Conservation (phyloP, 1,284 basidiomycete genomes). For the Takashimella koratensis region DNA sequence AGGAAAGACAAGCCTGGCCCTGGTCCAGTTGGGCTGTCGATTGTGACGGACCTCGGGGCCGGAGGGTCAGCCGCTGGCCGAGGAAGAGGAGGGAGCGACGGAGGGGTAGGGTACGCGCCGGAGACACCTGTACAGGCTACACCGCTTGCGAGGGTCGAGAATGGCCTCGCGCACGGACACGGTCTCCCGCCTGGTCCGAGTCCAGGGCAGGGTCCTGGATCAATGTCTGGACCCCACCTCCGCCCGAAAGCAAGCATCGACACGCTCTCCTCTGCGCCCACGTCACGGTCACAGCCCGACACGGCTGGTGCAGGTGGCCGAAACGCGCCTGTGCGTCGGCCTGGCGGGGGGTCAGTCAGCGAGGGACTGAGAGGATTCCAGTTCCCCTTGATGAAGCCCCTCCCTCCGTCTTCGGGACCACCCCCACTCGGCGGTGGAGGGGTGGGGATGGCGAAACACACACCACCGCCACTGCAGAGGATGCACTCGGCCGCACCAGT, state of each 20-base stretch:
- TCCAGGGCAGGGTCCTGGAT: no score
- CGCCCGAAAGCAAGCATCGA: constrained; percentile 25
- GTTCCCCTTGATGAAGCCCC: constrained; percentile 35
- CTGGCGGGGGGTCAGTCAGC: constrained; percentile 30
- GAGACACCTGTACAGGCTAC: neutral
- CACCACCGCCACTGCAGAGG: constrained; percentile 18
- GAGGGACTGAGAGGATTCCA: constrained; percentile 43
- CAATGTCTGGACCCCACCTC: constrained; percentile 5
- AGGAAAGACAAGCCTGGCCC: neutral
- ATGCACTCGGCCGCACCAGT: constrained; percentile 28
- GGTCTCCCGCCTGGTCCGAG: constrained; percentile 1
- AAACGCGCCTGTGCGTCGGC: constrained; percentile 13
- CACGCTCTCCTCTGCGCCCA: constrained; percentile 29
- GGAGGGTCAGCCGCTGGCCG: neutral
- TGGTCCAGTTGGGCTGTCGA: neutral
- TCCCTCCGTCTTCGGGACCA: no score
- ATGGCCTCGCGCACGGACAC: neutral
- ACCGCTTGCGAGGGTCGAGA: neutral
- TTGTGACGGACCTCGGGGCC: neutral
- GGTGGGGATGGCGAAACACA: no score
- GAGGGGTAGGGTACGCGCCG: neutral
- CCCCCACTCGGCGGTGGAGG: no score
- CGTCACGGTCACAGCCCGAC: constrained; percentile 19
- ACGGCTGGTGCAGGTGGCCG: constrained; percentile 3
- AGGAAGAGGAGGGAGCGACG: neutral